Evolutionary conservation across 441 rosid genomes (phyloP).

Genomic region (Brassica hybrid): DNA sequence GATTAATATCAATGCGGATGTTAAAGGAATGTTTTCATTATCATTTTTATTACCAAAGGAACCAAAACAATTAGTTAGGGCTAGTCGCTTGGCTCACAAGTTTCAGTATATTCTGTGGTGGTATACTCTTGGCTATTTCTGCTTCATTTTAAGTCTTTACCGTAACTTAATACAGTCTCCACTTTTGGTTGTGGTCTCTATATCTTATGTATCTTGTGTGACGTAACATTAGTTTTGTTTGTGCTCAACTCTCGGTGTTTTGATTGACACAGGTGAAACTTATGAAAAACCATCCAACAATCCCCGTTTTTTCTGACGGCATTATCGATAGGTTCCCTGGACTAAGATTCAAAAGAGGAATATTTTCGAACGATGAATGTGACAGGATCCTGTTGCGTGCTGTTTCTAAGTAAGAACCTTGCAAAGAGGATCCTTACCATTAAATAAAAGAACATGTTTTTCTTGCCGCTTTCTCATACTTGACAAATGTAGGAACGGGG

Average conservation of each 20-base stretch:
- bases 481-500: not conserved
- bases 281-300: slow-evolving; percentile 58
- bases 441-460: not conserved
- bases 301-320: slow-evolving; percentile 66
- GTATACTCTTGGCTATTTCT: not conserved
- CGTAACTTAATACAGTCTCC: not conserved
- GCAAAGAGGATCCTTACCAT: not conserved
- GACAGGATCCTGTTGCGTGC: not conserved
- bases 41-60: not conserved
- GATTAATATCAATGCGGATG: not conserved
- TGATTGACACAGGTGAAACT: slow-evolving; percentile 56
- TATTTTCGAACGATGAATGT: not conserved
- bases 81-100: not conserved
- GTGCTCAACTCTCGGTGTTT: slow-evolving; percentile 16
- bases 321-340: slow-evolving; percentile 64
- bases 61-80: not conserved
- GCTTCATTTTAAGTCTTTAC: slow-evolving; percentile 2
- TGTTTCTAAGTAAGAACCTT: not conserved
- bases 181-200: not conserved
- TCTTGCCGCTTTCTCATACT: not conserved
- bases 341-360: not conserved
- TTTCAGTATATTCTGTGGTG: not conserved
- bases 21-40: not conserved
- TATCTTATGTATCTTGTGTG: not conserved
- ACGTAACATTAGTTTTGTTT: not conserved